Conservation (phyloP, 208 protist genomes). For the Phytomonas francai region DNA sequence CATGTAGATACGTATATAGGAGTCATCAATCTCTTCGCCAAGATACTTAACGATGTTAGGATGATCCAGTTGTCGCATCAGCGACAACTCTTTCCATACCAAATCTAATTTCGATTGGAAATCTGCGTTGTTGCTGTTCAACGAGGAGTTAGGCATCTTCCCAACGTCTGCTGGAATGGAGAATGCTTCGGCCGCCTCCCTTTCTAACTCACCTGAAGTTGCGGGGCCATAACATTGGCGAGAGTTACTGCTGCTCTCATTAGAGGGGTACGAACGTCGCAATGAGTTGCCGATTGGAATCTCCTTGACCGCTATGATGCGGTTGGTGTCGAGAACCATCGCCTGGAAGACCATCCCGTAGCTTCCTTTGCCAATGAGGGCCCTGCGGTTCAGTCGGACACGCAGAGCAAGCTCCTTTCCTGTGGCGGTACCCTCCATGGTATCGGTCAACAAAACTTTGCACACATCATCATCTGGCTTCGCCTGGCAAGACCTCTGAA, state of each 20-base stretch:
- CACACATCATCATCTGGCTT: background rate
- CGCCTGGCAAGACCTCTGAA: background rate
- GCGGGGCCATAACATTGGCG: background rate
- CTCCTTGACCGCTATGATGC: constrained; percentile 86
- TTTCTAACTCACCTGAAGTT: background rate
- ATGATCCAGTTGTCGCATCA: constrained; percentile 81
- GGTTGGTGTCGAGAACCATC: constrained; percentile 83
- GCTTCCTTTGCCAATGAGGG: constrained; percentile 82
- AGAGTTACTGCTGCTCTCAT: background rate
- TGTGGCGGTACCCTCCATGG: background rate
- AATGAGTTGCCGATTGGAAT: constrained; percentile 29
- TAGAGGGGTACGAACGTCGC: background rate
- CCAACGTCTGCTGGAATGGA: background rate
- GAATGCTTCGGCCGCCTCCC: background rate
- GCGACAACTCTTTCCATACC: constrained; percentile 58
- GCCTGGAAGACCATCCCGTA: constrained; percentile 81
- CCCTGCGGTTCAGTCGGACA: constrained; percentile 20
- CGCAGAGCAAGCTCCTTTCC: constrained; percentile 6
- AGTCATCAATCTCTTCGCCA: constrained; percentile 66
- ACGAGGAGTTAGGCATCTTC: constrained; percentile 4
- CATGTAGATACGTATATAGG: constrained; percentile 85
- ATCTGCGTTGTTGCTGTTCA: constrained; percentile 1
- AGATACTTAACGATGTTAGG: constrained; percentile 88
- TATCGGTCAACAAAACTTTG: background rate
- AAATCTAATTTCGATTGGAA: constrained; percentile 8